phyloP scores from a whole-genome alignment of 768 basidiomycete species.

The Tephrocybe sp. region DNA sequence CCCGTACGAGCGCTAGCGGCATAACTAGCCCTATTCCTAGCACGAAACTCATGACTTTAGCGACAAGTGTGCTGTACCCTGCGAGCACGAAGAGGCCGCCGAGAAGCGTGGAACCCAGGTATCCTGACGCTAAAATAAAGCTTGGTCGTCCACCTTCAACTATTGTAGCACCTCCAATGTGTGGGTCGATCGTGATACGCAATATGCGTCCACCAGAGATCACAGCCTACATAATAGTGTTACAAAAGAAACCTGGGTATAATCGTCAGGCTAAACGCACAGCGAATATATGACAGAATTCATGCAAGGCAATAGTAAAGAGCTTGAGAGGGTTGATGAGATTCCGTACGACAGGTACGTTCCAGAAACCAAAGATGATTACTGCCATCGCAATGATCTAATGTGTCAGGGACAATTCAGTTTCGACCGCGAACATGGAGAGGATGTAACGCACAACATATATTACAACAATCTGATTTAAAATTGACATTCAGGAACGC shows the following conservation, averaged over 20 bases:
- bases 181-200: conserved; percentile 83
- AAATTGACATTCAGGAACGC: conserved; percentile 19
- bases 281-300: conserved; percentile 78
- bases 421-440: not conserved
- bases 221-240: conserved; percentile 54
- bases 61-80: conserved; percentile 86
- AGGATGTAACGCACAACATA: conserved; percentile 60
- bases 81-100: conserved; percentile 83
- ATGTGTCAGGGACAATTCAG: conserved; percentile 3
- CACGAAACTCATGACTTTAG: conserved; percentile 91
- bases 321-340: conserved; percentile 84
- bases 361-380: conserved; percentile 86
- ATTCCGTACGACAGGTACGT: conserved; percentile 76
- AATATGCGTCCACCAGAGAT: conserved; percentile 77
- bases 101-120: conserved; percentile 78
- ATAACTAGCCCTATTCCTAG: conserved; percentile 85
- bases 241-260: not conserved
- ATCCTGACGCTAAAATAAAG: conserved; percentile 76
- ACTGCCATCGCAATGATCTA: conserved; percentile 86
- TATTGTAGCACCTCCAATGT: conserved; percentile 72
- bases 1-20: conserved; percentile 82
- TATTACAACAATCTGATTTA: conserved; percentile 64
- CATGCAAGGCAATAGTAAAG: conserved; percentile 88
- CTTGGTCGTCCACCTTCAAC: conserved; percentile 77
- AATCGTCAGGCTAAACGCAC: conserved; percentile 44